These are phyloP conservation scores for Delonix regia DNA, from an alignment of 306 rosid genomes.

Conservation along the genomic window DNA sequence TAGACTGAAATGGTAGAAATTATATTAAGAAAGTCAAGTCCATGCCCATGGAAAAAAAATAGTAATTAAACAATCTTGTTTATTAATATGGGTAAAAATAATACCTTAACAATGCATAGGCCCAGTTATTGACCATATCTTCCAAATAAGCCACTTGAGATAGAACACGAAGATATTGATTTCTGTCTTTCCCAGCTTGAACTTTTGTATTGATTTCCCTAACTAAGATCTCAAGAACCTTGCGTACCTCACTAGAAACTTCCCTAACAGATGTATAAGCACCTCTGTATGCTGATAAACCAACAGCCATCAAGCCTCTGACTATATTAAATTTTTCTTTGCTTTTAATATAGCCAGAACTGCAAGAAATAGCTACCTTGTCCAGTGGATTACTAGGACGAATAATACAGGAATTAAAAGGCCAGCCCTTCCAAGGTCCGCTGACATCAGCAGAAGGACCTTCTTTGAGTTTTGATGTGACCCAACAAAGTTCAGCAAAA, in stretches of 20 bases:
- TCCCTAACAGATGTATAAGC: slow-evolving; percentile 77
- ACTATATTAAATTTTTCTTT: slow-evolving; percentile 71
- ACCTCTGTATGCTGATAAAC: slow-evolving; percentile 89
- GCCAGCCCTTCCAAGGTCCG: slow-evolving; percentile 99
- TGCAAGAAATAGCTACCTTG: slow-evolving; percentile 49
- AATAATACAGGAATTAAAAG: slow-evolving; percentile 89
- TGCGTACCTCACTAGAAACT: slow-evolving; percentile 76
- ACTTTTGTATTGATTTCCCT: slow-evolving; percentile 63
- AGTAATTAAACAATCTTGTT: slow-evolving; percentile 14
- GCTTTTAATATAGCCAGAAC: slow-evolving; percentile 53
- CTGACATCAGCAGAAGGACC: slow-evolving; percentile 86
- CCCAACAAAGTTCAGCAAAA: slow-evolving; percentile 97
- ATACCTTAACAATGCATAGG: slow-evolving; percentile 78
- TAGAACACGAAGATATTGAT: slow-evolving; percentile 75
- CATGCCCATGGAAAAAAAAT: not conserved
- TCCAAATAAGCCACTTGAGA: slow-evolving; percentile 96
- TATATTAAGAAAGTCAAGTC: slow-evolving; percentile 36
- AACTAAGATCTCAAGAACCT: slow-evolving; percentile 78
- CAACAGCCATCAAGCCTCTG: slow-evolving; percentile 87
- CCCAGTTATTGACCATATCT: slow-evolving; percentile 94
- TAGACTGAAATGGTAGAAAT: slow-evolving; percentile 68
- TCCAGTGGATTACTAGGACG: slow-evolving; percentile 63
- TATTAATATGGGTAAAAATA: slow-evolving; percentile 24
- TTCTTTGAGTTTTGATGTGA: slow-evolving; percentile 87
- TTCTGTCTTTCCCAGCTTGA: slow-evolving; percentile 79